These are phyloP conservation scores for Talaromyces albobiverticillius DNA, from an alignment of 2,329 filamentous ascomycete species.

Conservation along the genomic window DNA sequence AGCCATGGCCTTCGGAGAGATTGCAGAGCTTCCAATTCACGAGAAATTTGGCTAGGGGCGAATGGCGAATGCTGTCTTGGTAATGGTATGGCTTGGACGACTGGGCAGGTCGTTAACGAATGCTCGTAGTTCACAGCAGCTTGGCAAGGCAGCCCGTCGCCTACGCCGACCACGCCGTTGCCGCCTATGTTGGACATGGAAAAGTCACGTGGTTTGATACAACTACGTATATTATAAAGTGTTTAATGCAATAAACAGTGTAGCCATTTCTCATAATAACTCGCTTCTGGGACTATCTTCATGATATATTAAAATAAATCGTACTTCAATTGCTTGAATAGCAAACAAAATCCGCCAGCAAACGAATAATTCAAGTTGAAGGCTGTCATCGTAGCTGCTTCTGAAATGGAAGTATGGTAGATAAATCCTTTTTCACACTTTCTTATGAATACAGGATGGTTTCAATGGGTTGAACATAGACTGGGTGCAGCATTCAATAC, in stretches of 20 bases:
- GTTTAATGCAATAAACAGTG: not conserved
- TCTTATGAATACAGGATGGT: not conserved
- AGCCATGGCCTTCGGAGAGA: slow-evolving; percentile 12
- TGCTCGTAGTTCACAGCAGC: not conserved
- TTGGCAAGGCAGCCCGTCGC: slow-evolving; percentile 7
- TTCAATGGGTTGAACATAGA: not conserved
- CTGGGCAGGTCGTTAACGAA: not conserved
- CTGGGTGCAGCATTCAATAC: not conserved
- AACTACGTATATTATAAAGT: not conserved
- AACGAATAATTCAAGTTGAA: not conserved
- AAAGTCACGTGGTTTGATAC: not conserved
- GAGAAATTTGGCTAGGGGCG: no score
- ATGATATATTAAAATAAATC: not conserved
- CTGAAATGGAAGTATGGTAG: no score
- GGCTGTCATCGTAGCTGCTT: no score
- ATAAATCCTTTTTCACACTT: not conserved
- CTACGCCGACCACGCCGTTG: not conserved
- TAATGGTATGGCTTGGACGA: not conserved
- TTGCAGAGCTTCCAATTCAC: not conserved
- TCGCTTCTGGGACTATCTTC: not conserved
- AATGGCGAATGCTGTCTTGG: no score
- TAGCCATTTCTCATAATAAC: not conserved
- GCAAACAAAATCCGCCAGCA: not conserved
- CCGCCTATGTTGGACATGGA: no score
- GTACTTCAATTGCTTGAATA: not conserved